Base-by-base conservation (phyloP, 177 flowering plant species). In the Tripterygium wilfordii region DNA sequence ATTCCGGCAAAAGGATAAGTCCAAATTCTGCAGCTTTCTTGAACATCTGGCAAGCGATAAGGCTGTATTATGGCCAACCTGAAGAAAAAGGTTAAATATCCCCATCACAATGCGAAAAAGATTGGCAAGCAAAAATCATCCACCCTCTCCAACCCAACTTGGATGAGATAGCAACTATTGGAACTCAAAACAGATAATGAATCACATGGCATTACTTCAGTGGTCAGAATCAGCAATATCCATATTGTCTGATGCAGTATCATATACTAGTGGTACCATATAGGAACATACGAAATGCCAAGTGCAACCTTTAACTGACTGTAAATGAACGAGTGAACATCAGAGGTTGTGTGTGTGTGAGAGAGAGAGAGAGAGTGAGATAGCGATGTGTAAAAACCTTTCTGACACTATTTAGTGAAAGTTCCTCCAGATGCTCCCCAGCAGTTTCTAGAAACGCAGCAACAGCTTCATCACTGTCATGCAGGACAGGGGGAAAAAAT, bases 401-500 rank as follows among this genome's bases (percentile, higher is more conserved):
- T 40, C 25, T 70, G 20, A 88, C 61, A 54, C 63, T 70, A 49
- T 84, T 88, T 19, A 88, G 70, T 17, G 85, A 79, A 46, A 92
- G 78, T 51, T 86, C 94, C 45, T 39, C 63, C 43, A 92, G 57
- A 32, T 35, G 58, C 50, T 64, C 71, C 45, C 98, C 96, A 19
- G 75, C 61, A 8, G 76, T 67, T 64, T 82, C 97, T 58, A 92
- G 53, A 52, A 71, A 89, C 36, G 92, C 96, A 52, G 97, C 91
- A 55, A 87, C 31, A 51, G 87, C 94, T 65, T 82, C 88, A 69
- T 92, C 99, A 78, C 99, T 92, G 68, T 43, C 49, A 63, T 10
- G 44, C 10, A 29, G 10, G 13, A 19, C 4, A 38, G 42, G 12
- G 10, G 1, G 1, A 38, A 20, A 14, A 38, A 10, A 38, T 20